Percentiles rank a stretch among this genome's conserved stretches.
These are phyloP conservation scores for Vanrija pseudolonga DNA, from an alignment of 1,284 basidiomycete genomes.

Conservation along the genomic window DNA sequence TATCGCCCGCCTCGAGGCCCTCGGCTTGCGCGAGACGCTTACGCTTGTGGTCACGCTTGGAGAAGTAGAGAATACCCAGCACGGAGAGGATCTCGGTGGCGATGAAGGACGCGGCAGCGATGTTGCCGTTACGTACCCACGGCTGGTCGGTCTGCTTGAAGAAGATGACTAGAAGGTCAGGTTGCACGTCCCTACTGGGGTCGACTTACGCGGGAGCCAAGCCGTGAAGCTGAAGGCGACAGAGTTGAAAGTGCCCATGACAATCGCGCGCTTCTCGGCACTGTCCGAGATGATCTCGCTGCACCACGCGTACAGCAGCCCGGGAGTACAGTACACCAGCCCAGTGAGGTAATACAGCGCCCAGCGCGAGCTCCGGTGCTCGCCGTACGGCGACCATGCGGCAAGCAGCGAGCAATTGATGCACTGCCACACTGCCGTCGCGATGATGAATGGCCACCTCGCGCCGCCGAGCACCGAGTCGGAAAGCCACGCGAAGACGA, in stretches of 20 bases:
- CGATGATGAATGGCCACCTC: conserved; percentile 1
- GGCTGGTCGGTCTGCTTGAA: conserved; percentile 31
- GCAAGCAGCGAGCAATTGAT: conserved; percentile 17
- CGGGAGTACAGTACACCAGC: conserved; percentile 21
- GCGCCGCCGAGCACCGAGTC: conserved; percentile 2
- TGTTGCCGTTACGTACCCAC: conserved; percentile 21
- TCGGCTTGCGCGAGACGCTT: too few species aligned
- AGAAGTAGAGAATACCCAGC: conserved; percentile 11
- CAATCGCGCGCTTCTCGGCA: conserved; percentile 23
- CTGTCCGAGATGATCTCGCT: conserved; percentile 19
- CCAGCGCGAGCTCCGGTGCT: conserved; percentile 14
- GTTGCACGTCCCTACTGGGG: neutral
- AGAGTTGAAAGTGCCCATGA: conserved; percentile 25
- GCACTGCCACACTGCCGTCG: conserved; percentile 1
- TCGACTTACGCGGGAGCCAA: conserved; percentile 21
- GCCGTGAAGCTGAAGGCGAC: conserved; percentile 25
- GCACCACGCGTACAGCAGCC: conserved; percentile 24
- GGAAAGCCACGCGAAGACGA: conserved; percentile 15
- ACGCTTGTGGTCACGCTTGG: conserved; percentile 4
- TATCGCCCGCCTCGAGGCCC: too few species aligned
- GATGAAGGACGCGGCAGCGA: conserved; percentile 19
- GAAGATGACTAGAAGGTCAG: conserved; percentile 11
- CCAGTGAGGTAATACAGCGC: conserved; percentile 23
- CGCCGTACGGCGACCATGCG: conserved; percentile 13
- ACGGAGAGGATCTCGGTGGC: conserved; percentile 5